Evolutionary conservation across 352 stramenopile genomes (phyloP).

Genomic region (Phytophthora megakarya): DNA sequence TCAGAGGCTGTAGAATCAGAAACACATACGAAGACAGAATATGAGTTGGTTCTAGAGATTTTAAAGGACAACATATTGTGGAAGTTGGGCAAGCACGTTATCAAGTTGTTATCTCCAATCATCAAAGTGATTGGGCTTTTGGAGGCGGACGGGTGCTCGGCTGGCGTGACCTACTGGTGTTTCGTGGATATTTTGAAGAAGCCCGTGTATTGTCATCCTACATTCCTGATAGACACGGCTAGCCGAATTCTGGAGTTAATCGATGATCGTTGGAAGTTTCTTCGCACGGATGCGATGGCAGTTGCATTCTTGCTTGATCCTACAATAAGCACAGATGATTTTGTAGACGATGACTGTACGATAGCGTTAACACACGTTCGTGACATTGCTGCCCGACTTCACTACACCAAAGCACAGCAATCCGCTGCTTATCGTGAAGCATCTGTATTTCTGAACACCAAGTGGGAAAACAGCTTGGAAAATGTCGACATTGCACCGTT

Average conservation of each 20-base stretch:
- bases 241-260: not conserved
- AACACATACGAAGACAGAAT: not conserved
- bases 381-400: no score
- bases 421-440: not conserved
- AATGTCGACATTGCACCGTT: not conserved
- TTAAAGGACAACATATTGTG: not conserved
- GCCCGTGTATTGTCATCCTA: not conserved
- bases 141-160: conserved; percentile 1
- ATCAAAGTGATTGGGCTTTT: conserved; percentile 8
- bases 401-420: no score
- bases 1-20: not conserved
- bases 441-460: not conserved
- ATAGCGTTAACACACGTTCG: no score
- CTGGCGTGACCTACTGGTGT: not conserved
- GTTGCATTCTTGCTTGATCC: no score
- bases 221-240: not conserved
- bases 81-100: not conserved
- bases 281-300: conserved; percentile 7
- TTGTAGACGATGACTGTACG: no score
- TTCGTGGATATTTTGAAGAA: conserved; percentile 11
- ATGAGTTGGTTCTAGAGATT: not conserved
- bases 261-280: conserved; percentile 8
- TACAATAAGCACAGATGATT: no score
- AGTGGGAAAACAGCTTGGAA: not conserved
- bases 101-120: conserved; percentile 9